Percentiles rank a stretch among this genome's conserved stretches.
These are phyloP conservation scores for Blastocystis sp. DNA, from an alignment of 352 stramenopile genomes.

Conservation along the genomic window DNA sequence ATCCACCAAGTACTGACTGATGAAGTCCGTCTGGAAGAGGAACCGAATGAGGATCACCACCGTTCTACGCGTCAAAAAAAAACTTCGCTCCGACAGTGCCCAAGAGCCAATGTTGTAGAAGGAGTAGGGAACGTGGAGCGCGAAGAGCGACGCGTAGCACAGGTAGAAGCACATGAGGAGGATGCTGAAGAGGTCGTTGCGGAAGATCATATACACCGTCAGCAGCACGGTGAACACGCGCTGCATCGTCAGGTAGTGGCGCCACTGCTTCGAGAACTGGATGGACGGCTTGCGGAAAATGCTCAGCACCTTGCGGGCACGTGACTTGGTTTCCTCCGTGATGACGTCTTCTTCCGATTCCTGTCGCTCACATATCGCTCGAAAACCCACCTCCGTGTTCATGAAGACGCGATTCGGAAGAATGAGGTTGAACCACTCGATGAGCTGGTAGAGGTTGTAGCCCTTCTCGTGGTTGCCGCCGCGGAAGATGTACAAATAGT, in stretches of 20 bases:
- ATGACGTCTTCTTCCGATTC: background rate
- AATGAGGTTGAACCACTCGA: slow-evolving; percentile 42
- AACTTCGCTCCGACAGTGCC: background rate
- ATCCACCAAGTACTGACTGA: background rate
- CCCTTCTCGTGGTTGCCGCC: background rate
- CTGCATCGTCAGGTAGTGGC: background rate
- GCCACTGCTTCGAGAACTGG: slow-evolving; percentile 25
- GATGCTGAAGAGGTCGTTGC: slow-evolving; percentile 3
- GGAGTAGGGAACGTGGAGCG: slow-evolving; percentile 12
- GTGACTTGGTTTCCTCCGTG: background rate
- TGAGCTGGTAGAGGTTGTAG: slow-evolving; percentile 22
- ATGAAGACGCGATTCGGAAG: background rate
- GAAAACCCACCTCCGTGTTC: background rate
- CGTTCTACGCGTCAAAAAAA: background rate
- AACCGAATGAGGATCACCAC: slow-evolving; percentile 12
- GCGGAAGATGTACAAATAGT: slow-evolving; percentile 53
- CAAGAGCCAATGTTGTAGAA: slow-evolving; percentile 18
- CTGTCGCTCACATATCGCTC: background rate
- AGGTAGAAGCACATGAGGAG: slow-evolving; percentile 46
- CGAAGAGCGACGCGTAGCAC: slow-evolving; percentile 37
- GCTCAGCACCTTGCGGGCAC: background rate
- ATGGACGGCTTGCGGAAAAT: slow-evolving; percentile 9
- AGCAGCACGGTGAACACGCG: slow-evolving; percentile 21
- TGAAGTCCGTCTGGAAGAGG: background rate
- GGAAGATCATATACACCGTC: background rate